phyloP scores from a whole-genome alignment of 129 eudicot genomes.

The Ambrosia artemisiifolia region DNA sequence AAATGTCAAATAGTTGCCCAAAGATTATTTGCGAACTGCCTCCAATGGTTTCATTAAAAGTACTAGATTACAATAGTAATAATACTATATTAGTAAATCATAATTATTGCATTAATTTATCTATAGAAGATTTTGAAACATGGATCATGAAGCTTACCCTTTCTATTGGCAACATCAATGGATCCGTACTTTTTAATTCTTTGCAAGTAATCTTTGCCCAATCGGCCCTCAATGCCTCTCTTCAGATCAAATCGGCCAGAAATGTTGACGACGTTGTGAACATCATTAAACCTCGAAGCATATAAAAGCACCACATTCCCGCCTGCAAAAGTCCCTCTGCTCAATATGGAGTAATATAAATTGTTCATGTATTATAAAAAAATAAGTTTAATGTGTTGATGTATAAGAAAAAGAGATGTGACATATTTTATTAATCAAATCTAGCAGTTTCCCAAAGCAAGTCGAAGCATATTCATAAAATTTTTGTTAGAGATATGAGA shows the following conservation, averaged over 20 bases:
- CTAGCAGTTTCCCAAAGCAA: too few relatives aligned
- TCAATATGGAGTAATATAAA: constrained; percentile 13
- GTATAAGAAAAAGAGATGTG: background rate
- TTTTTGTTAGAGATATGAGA: background rate
- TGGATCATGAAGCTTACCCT: constrained; percentile 28
- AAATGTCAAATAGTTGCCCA: too few relatives aligned
- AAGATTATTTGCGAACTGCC: too few relatives aligned
- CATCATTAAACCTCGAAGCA: constrained; percentile 54
- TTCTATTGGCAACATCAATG: constrained; percentile 52
- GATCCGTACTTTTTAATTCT: constrained; percentile 47
- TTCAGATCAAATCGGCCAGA: constrained; percentile 66
- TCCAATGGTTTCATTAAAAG: too few relatives aligned
- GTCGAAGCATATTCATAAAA: background rate
- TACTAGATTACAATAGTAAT: constrained; percentile 41
- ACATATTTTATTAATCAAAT: background rate
- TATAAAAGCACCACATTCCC: constrained; percentile 76
- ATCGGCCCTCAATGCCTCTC: constrained; percentile 66
- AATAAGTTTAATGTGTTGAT: background rate
- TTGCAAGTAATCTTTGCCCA: constrained; percentile 59
- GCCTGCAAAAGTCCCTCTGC: constrained; percentile 37
- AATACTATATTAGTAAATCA: constrained; percentile 45
- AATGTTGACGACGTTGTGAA: constrained; percentile 51
- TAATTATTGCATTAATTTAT: background rate
- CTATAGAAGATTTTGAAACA: background rate
- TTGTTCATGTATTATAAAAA: background rate